A percentile compares a stretch with the other conserved stretches of the same genome.
phyloP scores from a whole-genome alignment of 352 stramenopile genomes.

The Pythium biforme region DNA sequence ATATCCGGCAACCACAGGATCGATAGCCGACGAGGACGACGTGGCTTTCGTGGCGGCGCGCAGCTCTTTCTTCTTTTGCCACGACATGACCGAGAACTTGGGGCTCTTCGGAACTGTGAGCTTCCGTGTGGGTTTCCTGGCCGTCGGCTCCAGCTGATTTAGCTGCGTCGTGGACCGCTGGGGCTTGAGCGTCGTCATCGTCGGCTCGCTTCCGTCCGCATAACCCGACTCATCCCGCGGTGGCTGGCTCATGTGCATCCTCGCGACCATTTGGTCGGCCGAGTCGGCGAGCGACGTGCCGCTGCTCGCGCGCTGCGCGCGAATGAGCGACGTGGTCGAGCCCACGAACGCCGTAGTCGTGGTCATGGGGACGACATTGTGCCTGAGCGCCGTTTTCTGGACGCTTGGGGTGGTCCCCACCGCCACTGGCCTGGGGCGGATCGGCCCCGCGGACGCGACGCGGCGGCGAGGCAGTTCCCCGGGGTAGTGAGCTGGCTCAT shows the following conservation, averaged over 20 bases:
- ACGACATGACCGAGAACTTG: constrained; percentile 87
- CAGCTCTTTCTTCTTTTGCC: constrained; percentile 63
- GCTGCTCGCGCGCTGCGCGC: constrained; percentile 45
- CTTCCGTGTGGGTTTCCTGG: constrained; percentile 35
- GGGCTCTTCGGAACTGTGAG: constrained; percentile 76
- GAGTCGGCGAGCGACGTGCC: constrained; percentile 54
- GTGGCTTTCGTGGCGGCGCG: background rate
- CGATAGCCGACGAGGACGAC: background rate
- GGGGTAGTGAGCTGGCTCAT: no score
- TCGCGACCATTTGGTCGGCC: constrained; percentile 44
- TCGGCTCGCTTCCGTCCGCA: background rate
- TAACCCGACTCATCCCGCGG: constrained; percentile 14
- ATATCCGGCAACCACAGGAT: background rate
- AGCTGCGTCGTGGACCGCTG: constrained; percentile 43
- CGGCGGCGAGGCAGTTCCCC: constrained; percentile 1
- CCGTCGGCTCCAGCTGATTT: constrained; percentile 23
- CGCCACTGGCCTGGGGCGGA: constrained; percentile 15
- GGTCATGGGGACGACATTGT: constrained; percentile 8
- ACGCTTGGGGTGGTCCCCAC: constrained; percentile 4
- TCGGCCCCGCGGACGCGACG: constrained; percentile 25
- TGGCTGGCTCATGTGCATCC: constrained; percentile 21
- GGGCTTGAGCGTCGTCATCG: constrained; percentile 36
- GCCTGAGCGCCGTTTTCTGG: constrained; percentile 6
- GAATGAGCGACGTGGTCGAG: constrained; percentile 67
- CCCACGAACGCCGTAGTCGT: constrained; percentile 52